A percentile compares a stretch with the other conserved stretches of the same genome.
Evolutionary conservation across 805 yeast genomes (phyloP).

Genomic region (Zygosaccharomyces siamensis): DNA sequence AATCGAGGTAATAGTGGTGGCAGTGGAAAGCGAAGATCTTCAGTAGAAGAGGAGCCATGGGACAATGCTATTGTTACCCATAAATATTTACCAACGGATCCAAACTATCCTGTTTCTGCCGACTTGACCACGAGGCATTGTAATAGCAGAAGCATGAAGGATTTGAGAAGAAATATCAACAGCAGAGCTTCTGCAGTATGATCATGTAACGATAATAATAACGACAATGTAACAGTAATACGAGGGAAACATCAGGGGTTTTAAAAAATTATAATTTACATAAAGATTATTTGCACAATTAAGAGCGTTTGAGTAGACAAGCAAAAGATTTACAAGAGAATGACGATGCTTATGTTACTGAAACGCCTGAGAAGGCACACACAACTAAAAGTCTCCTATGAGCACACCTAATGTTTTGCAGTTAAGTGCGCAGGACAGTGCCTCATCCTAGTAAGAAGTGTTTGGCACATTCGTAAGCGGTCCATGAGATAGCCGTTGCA

Average conservation of each 20-base stretch:
- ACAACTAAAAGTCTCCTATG: too few relatives aligned
- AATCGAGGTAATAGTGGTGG: too few relatives aligned
- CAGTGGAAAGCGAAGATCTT: background rate
- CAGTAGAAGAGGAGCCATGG: slow-evolving; percentile 20
- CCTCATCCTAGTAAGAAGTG: slow-evolving; percentile 29
- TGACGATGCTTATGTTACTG: background rate
- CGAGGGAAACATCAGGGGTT: background rate
- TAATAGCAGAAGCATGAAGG: slow-evolving; percentile 22
- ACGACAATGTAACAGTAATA: background rate
- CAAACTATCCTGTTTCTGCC: slow-evolving; percentile 34
- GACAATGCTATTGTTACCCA: slow-evolving; percentile 20
- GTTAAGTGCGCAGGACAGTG: too few relatives aligned
- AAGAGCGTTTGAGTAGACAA: background rate
- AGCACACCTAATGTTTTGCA: too few relatives aligned
- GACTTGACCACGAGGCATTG: slow-evolving; percentile 27
- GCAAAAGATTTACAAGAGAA: slow-evolving; percentile 4
- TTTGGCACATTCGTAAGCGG: slow-evolving; percentile 96
- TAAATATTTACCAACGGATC: slow-evolving; percentile 30
- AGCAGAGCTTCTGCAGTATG: slow-evolving; percentile 11
- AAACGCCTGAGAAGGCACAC: background rate
- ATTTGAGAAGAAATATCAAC: slow-evolving; percentile 19
- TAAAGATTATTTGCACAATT: slow-evolving; percentile 2
- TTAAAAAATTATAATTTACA: slow-evolving; percentile 2
- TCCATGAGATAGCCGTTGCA: slow-evolving; percentile 95
- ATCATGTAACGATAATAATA: background rate